Evolutionary conservation across 2,329 filamentous ascomycete genomes (phyloP).

Genomic region (Trichoderma citrinoviride): DNA sequence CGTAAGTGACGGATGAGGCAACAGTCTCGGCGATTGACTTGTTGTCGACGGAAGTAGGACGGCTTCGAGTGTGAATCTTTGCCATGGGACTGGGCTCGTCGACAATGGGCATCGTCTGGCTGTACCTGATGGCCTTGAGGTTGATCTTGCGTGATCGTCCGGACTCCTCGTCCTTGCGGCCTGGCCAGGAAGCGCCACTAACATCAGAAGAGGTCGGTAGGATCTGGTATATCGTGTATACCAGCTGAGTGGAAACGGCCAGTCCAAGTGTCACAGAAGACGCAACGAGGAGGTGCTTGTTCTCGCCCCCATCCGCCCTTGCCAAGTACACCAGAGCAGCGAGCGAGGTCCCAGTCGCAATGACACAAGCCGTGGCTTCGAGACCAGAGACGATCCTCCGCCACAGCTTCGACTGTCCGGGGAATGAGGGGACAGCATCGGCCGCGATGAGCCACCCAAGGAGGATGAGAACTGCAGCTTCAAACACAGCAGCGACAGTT

Average conservation of each 20-base stretch:
- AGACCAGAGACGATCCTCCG: conserved; percentile 30
- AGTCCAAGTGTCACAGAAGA: conserved; percentile 46
- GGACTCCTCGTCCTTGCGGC: conserved; percentile 31
- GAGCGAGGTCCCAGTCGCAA: conserved; percentile 47
- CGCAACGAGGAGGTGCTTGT: conserved; percentile 42
- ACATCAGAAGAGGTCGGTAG: conserved; percentile 37
- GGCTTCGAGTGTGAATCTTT: conserved; percentile 31
- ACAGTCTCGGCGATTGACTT: conserved; percentile 29
- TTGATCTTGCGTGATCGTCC: conserved; percentile 26
- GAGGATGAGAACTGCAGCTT: conserved; percentile 31
- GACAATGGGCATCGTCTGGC: conserved; percentile 41
- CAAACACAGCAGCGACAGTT: conserved; percentile 31
- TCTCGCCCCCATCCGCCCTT: conserved; percentile 24
- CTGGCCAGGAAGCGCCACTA: conserved; percentile 25
- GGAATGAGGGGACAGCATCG: conserved; percentile 29
- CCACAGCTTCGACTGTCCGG: conserved; percentile 28
- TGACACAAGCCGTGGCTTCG: conserved; percentile 41
- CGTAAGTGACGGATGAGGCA: conserved; percentile 37
- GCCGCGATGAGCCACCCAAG: conserved; percentile 36
- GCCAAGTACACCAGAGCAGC: conserved; percentile 42
- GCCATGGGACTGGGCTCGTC: conserved; percentile 27
- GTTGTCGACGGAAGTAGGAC: conserved; percentile 43
- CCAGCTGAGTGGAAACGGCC: conserved; percentile 47
- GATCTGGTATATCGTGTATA: conserved; percentile 48
- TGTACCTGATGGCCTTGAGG: conserved; percentile 55